Evolutionary conservation across 352 stramenopile species (phyloP), one percentile per base, ranked within the genome.

Genomic region (Phytopythium vexans): DNA sequence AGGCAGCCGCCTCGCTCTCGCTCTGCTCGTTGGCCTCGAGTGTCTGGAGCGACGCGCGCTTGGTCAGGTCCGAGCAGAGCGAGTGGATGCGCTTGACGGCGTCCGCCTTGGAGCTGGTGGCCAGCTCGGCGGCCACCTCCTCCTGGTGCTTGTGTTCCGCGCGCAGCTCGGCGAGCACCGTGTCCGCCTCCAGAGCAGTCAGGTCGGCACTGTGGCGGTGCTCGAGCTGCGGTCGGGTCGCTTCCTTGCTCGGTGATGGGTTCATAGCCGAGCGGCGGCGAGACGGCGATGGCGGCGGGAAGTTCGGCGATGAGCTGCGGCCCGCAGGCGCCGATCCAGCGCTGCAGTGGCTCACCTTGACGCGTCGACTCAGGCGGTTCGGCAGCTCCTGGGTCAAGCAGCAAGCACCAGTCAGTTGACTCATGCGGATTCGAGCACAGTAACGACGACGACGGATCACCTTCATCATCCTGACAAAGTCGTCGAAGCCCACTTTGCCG

Each of bases 381-480:
- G 53, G 58, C 1, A 73, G 53, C 53, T 46, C 6, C 7, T 11
- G 27, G 27, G 11, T 34, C 15, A 12, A 35, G 6, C 6, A 31
- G 11, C 3, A 48, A 46, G 2, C 12, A 15, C 41, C 27, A 52
- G 33, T 40, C 45, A 31, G 10, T 27, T 27, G 21, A 27, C 21
- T 27, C 45, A 41, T 38, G 15, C 12, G 11, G 16, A 41, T 41
- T 33, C 31, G 34, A n/a, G 6, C 10, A 14, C 6, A 27, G 35
- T 27, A 34, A 40, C 8, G 4, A 12, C 49, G 31, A 6, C 15
- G 31, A 8, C 4, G 10, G 40, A 11, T 64, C 2, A 68, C 54
- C 54, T 79, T 83, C 56, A 91, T 68, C 64, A 92, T 78, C 32
- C 85, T 86, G 36, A 62, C 62, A 50, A 89, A 92, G 56, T 92